Base-by-base conservation (phyloP, 2,329 filamentous ascomycete genomes). In the Calonectria multiphialidica region DNA sequence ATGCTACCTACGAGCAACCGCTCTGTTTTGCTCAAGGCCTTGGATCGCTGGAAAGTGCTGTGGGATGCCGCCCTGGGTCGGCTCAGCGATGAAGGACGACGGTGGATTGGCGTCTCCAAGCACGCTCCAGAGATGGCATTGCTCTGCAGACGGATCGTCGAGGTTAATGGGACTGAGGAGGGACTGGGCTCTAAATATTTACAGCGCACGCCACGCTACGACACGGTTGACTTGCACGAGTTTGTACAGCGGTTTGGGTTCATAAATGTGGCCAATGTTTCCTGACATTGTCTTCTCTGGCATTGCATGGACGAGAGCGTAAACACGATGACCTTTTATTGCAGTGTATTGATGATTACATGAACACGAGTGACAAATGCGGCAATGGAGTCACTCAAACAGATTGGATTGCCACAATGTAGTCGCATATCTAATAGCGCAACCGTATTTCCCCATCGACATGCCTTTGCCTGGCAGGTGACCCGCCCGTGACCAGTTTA, bases 41-140 rank as follows among this genome's bases (percentile, higher is more conserved):
- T 77, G 0, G 61, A 75, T n/a, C 74, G 76, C 23, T 77, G 76
- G 76, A 37, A 61, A 1, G 21, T 3, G 23, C 50, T 77, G 1
- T 77, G 75, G 75, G 1, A 2, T 0, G 12, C 33, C 6, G 70
- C 72, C 0, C 37, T 62, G 2, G 12, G 42, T 0, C 50, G 64
- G 6, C 21, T 75, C 4, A 40, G 64, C 0, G 7, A 5, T 1
- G 72, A 72, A 6, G 68, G 74, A 9, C 44, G 55, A 16, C 63
- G 18, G 2, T 75, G 66, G 70, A 50, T 77, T 0, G 76, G 76
- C 1, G 59, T 75, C 4, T 44, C 23, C 2, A 77, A 66, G 12
- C 53, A 75, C 18, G 61, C 35, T 8, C 37, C 65, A 4, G 75
- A 77, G 28, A 5, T 74, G 1, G 37, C 72, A 0, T 25, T 45